phyloP scores from a whole-genome alignment of 2,329 filamentous ascomycete species.

The Ceratocystis cubensis region DNA sequence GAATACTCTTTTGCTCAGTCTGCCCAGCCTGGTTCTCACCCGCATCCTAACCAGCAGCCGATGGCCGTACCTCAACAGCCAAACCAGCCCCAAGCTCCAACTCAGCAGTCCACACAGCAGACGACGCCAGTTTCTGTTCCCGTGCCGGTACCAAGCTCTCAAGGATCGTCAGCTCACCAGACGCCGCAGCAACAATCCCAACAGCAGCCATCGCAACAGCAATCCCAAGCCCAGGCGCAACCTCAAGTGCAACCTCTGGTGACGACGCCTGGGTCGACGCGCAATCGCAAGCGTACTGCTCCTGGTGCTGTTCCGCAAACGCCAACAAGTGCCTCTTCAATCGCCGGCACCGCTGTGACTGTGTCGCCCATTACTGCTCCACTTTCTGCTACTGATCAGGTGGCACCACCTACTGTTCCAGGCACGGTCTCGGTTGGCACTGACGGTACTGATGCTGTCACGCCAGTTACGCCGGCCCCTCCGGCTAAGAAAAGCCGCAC shows the following conservation, averaged over 20 bases:
- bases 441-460: constrained; percentile 17
- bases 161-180: constrained; percentile 23
- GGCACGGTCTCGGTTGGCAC: constrained; percentile 19
- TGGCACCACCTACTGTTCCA: constrained; percentile 28
- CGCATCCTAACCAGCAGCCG: constrained; percentile 32
- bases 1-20: constrained; percentile 32
- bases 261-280: constrained; percentile 21
- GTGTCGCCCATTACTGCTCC: constrained; percentile 29
- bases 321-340: constrained; percentile 22
- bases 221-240: constrained; percentile 27
- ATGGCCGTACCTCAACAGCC: constrained; percentile 32
- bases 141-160: constrained; percentile 24
- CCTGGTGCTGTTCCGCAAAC: constrained; percentile 29
- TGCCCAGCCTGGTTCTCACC: constrained; percentile 31
- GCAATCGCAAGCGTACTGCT: constrained; percentile 34
- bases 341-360: constrained; percentile 24
- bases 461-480: constrained; percentile 16
- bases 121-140: constrained; percentile 2
- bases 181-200: constrained; percentile 25
- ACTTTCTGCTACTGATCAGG: constrained; percentile 23
- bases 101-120: constrained; percentile 7
- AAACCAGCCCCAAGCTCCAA: not conserved
- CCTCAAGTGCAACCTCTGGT: constrained; percentile 24
- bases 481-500: constrained; percentile 80
- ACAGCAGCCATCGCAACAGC: constrained; percentile 27